phyloP scores from a whole-genome alignment of 2,329 filamentous ascomycete genomes.

The Aspergillus latus region DNA sequence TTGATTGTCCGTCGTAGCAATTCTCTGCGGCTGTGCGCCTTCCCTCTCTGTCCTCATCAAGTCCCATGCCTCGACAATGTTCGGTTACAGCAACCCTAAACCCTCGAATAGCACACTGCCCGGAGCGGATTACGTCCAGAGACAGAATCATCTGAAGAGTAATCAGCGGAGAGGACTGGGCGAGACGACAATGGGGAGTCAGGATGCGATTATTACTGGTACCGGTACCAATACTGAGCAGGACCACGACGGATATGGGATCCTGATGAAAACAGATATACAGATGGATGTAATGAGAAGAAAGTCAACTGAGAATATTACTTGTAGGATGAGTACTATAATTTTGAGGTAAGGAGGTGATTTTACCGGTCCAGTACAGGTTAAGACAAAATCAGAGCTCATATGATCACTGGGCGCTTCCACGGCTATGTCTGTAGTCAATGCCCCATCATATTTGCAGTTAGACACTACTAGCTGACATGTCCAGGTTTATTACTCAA shows the following conservation, averaged over 20 bases:
- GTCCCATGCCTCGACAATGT: slow-evolving; percentile 2
- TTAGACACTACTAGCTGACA: too few species aligned
- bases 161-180: background rate
- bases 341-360: background rate
- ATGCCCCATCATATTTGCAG: too few species aligned
- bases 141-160: background rate
- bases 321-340: background rate
- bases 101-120: background rate
- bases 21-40: slow-evolving; percentile 20
- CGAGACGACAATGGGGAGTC: background rate
- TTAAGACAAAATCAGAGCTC: too few species aligned
- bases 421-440: too few species aligned
- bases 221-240: background rate
- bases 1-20: slow-evolving; percentile 1
- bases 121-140: background rate
- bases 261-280: slow-evolving; percentile 17
- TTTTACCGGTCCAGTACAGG: too few species aligned
- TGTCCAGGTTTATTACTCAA: too few species aligned
- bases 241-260: slow-evolving; percentile 5
- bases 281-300: slow-evolving; percentile 4
- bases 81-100: background rate
- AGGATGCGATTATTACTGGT: background rate
- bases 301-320: background rate
- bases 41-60: slow-evolving; percentile 15
- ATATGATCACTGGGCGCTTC: too few species aligned